These are phyloP conservation scores for Mycena venus DNA, from an alignment of 768 basidiomycete species.

Conservation along the genomic window DNA sequence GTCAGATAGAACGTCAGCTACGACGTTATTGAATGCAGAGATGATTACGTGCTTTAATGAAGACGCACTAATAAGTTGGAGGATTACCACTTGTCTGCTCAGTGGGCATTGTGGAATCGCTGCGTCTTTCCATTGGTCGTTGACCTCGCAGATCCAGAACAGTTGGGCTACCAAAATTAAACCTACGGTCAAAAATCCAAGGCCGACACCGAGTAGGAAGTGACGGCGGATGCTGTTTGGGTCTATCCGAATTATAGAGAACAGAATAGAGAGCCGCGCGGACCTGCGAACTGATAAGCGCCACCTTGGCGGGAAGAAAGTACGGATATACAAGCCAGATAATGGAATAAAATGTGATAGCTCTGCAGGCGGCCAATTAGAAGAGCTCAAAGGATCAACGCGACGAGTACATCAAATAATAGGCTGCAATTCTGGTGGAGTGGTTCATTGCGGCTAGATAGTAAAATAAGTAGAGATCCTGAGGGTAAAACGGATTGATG, in stretches of 20 bases:
- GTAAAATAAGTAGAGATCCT: not conserved
- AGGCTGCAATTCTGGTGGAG: conserved; percentile 15
- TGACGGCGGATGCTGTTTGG: not conserved
- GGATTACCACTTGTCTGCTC: conserved; percentile 17
- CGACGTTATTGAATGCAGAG: not conserved
- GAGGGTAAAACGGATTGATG: not conserved
- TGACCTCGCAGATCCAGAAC: too few relatives aligned
- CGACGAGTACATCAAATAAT: conserved; percentile 21
- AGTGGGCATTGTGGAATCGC: conserved; percentile 26
- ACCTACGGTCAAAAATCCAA: conserved; percentile 15
- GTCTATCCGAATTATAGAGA: conserved; percentile 19
- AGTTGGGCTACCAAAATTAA: too few relatives aligned
- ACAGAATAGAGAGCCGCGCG: conserved; percentile 17
- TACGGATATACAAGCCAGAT: not conserved
- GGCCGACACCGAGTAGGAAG: not conserved
- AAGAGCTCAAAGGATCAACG: not conserved
- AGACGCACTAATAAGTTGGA: conserved; percentile 28
- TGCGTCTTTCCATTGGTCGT: conserved; percentile 15
- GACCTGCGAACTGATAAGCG: conserved; percentile 11
- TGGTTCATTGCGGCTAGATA: not conserved
- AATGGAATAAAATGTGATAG: conserved; percentile 10
- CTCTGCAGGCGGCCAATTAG: conserved; percentile 4
- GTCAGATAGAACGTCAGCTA: conserved; percentile 11
- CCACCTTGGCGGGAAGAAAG: not conserved
- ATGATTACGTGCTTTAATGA: not conserved